Conservation (phyloP, 352 stramenopile genomes). For the Phytophthora podocarpi region DNA sequence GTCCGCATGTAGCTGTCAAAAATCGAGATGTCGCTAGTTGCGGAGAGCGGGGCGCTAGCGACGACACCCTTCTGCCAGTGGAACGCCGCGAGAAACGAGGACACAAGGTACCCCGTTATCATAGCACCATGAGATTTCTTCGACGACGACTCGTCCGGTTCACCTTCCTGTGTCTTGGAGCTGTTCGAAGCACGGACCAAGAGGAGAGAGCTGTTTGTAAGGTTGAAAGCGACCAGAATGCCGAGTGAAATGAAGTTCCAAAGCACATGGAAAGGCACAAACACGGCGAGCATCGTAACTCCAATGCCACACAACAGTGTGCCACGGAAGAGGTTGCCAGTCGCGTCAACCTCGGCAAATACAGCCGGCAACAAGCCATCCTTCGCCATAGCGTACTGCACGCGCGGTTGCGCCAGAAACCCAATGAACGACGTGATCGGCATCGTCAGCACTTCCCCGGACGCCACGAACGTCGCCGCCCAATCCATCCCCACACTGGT, state of each 20-base stretch:
- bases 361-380: conserved; percentile 92
- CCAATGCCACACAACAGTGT: conserved; percentile 64
- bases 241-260: conserved; percentile 92
- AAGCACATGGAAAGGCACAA: conserved; percentile 85
- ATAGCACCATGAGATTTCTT: conserved; percentile 38
- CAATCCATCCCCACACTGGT: conserved; percentile 59
- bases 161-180: neutral
- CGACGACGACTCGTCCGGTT: neutral
- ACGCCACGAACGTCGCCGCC: conserved; percentile 86
- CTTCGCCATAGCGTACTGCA: conserved; percentile 91
- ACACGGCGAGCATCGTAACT: conserved; percentile 63
- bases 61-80: conserved; percentile 81
- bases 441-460: conserved; percentile 94
- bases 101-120: conserved; percentile 56
- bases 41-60: conserved; percentile 32
- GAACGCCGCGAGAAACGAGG: conserved; percentile 70
- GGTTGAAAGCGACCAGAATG: conserved; percentile 90
- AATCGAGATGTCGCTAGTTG: conserved; percentile 20
- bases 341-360: conserved; percentile 78
- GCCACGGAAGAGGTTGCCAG: conserved; percentile 76
- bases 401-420: conserved; percentile 93
- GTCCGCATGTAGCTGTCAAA: conserved; percentile 65
- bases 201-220: conserved; percentile 88
- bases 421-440: conserved; percentile 96
- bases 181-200: conserved; percentile 59